Conservation (phyloP, 495 filamentous ascomycete genomes). For the Cudoniella acicularis region DNA sequence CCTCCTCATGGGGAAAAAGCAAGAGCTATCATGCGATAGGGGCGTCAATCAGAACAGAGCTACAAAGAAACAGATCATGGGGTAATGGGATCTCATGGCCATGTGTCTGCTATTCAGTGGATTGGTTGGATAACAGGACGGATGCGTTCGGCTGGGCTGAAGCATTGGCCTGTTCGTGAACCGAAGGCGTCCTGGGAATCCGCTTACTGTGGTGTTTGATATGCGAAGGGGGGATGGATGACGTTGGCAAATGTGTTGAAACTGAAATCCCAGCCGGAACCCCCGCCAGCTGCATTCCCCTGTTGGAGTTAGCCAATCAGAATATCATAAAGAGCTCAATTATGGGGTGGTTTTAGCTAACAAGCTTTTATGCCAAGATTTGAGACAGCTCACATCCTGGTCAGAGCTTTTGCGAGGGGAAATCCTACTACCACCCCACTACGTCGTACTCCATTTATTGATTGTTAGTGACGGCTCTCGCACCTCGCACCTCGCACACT, state of each 20-base stretch:
- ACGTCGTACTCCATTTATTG: neutral
- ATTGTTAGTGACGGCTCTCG: neutral
- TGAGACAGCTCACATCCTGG: slow-evolving; percentile 12
- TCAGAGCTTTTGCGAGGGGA: neutral
- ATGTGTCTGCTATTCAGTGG: no score
- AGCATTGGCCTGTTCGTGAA: no score
- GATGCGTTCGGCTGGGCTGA: no score
- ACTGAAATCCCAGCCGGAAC: neutral
- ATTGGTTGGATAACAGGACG: no score
- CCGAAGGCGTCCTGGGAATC: no score
- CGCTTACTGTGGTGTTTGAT: neutral
- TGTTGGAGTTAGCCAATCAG: neutral
- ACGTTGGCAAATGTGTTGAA: neutral
- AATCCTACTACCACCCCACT: neutral
- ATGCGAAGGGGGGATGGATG: slow-evolving; percentile 2
- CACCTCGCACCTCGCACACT: neutral
- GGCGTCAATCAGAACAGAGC: neutral
- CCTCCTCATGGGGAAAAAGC: neutral
- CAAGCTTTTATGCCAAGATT: slow-evolving; percentile 26
- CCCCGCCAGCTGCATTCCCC: neutral
- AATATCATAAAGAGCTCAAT: neutral
- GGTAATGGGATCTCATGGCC: no score
- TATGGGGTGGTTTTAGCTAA: neutral
- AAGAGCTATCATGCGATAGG: slow-evolving; percentile 5
- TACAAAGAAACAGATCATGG: no score